Conservation (phyloP, 225 moss, liverwort and hornwort genomes). For the Polytrichum formosum region DNA sequence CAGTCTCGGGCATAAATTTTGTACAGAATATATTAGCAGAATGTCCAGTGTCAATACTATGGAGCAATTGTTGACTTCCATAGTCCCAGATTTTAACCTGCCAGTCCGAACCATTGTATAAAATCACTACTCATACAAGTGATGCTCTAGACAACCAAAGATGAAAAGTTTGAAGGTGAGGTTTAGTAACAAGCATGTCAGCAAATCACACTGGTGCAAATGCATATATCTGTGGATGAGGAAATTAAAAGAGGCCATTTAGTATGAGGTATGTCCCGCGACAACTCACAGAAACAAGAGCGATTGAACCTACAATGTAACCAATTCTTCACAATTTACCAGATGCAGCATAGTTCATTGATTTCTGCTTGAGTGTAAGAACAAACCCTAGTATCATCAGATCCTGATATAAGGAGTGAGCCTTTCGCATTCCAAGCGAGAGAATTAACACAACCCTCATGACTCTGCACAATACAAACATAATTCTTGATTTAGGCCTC, state of each 20-base stretch:
- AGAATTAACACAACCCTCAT: conserved; percentile 92
- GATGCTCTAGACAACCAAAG: no score
- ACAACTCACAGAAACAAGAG: neutral
- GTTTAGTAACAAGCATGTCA: no score
- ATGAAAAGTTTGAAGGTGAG: no score
- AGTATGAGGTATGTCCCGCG: neutral
- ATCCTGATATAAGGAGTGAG: conserved; percentile 94
- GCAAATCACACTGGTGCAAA: no score
- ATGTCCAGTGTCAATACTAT: conserved; percentile 94
- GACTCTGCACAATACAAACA: conserved; percentile 57
- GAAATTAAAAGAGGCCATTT: conserved; percentile 5
- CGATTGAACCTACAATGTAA: neutral
- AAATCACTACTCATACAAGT: no score
- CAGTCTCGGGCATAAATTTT: conserved; percentile 99
- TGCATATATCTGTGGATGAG: no score
- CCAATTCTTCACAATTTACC: neutral
- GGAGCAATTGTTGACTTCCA: conserved; percentile 73
- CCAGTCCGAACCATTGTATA: neutral
- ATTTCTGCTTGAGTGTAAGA: conserved; percentile 7
- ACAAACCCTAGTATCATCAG: conserved; percentile 89
- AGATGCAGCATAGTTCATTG: neutral
- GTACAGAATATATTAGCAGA: conserved; percentile 97
- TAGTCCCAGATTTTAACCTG: conserved; percentile 99
- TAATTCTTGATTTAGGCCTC: neutral
- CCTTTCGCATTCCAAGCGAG: conserved; percentile 89